A percentile compares a stretch with the other conserved stretches of the same genome.
phyloP scores from a whole-genome alignment of 768 basidiomycete genomes.

The Tulasnella sp. region DNA sequence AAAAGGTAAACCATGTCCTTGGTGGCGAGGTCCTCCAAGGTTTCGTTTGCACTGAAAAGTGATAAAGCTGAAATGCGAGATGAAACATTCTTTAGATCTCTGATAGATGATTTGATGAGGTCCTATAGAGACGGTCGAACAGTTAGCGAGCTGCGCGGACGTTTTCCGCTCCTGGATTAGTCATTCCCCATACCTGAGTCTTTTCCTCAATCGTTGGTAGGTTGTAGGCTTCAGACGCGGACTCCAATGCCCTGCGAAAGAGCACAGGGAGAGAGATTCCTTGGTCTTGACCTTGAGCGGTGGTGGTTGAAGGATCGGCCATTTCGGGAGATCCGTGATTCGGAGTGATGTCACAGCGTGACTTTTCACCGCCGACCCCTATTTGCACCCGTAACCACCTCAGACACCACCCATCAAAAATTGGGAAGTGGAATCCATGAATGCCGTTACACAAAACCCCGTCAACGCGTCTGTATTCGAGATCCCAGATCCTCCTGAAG shows the following conservation, averaged over 20 bases:
- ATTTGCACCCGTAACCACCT: too few species aligned
- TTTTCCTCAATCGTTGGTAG: conserved; percentile 39
- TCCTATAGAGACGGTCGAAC: conserved; percentile 37
- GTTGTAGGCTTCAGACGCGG: conserved; percentile 35
- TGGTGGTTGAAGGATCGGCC: conserved; percentile 17
- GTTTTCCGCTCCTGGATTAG: not conserved
- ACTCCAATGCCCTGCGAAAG: conserved; percentile 37
- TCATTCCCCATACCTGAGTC: conserved; percentile 39
- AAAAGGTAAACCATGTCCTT: conserved; percentile 66
- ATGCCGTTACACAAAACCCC: too few species aligned
- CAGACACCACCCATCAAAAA: too few species aligned
- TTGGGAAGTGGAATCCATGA: too few species aligned
- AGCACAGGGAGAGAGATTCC: conserved; percentile 34
- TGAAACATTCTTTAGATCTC: conserved; percentile 48
- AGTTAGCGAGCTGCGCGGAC: conserved; percentile 17
- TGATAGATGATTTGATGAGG: conserved; percentile 47
- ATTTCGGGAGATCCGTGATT: not conserved
- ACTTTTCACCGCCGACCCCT: too few species aligned
- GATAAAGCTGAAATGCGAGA: conserved; percentile 52
- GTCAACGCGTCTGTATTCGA: too few species aligned
- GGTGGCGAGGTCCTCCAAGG: conserved; percentile 73
- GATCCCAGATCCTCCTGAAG: too few species aligned
- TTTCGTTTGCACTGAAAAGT: conserved; percentile 79
- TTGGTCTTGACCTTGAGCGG: not conserved
- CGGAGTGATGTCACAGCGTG: not conserved